Evolutionary conservation across 2,329 filamentous ascomycete genomes (phyloP).

Genomic region (Sordariomycetes sp.): DNA sequence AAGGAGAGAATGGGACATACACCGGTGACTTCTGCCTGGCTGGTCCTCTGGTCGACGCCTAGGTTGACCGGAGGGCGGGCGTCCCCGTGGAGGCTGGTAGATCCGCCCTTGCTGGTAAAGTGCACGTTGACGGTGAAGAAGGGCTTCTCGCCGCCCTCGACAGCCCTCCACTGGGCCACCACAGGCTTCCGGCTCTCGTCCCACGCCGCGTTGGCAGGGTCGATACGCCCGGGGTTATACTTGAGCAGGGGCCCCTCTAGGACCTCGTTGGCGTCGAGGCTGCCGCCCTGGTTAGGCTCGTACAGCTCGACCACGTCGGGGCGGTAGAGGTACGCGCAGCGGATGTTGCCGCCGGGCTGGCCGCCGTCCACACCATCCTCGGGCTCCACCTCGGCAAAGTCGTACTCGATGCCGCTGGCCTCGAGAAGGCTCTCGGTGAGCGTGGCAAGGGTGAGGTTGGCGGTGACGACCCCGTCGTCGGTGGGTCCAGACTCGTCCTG

Average conservation of each 20-base stretch:
- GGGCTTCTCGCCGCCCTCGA: constrained; percentile 34
- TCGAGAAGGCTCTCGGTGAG: constrained; percentile 40
- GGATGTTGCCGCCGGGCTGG: constrained; percentile 61
- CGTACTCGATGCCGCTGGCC: constrained; percentile 42
- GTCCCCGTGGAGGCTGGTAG: constrained; percentile 54
- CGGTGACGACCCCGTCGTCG: constrained; percentile 45
- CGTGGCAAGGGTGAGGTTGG: constrained; percentile 47
- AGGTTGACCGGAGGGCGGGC: constrained; percentile 55
- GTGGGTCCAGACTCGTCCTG: constrained; percentile 55
- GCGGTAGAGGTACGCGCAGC: constrained; percentile 59
- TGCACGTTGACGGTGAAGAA: constrained; percentile 68
- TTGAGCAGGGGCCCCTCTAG: constrained; percentile 46
- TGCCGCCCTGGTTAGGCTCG: constrained; percentile 44
- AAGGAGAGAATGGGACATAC: constrained; percentile 21
- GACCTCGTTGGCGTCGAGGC: constrained; percentile 45
- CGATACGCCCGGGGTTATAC: constrained; percentile 60
- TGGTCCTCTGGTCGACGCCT: constrained; percentile 43
- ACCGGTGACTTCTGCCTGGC: constrained; percentile 48
- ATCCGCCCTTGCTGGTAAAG: constrained; percentile 55
- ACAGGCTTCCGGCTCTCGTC: constrained; percentile 54
- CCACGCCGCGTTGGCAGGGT: constrained; percentile 51
- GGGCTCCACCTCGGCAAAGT: constrained; percentile 49
- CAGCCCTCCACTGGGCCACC: constrained; percentile 52
- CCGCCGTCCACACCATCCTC: constrained; percentile 53
- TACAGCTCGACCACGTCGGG: constrained; percentile 46